Conservation (phyloP, 2,329 filamentous ascomycete genomes). For the Sphaerulina musiva region DNA sequence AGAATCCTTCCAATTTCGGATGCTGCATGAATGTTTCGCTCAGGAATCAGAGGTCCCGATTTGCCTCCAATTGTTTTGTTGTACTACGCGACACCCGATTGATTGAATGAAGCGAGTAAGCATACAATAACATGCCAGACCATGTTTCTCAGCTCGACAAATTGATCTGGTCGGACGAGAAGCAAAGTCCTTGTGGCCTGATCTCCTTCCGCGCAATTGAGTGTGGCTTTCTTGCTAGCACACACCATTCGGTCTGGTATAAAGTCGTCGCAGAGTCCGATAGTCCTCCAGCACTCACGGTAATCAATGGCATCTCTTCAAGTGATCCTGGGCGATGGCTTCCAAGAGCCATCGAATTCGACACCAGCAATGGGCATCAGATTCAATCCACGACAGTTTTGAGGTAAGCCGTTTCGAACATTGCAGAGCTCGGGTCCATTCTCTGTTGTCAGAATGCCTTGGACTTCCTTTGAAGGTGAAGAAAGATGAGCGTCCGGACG, state of each 20-base stretch:
- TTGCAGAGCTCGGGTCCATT: no score
- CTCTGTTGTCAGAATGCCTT: no score
- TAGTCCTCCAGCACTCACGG: background rate
- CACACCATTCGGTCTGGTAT: background rate
- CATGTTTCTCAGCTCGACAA: background rate
- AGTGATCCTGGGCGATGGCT: background rate
- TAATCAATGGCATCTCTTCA: background rate
- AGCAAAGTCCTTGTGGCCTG: background rate
- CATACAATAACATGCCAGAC: background rate
- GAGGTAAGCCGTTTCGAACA: background rate
- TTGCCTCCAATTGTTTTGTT: no score
- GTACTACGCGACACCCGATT: no score
- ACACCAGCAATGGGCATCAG: background rate
- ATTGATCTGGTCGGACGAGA: background rate
- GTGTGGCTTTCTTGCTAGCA: background rate
- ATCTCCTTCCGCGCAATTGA: background rate
- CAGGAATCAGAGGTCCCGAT: no score
- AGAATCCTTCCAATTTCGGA: slow-evolving; percentile 7
- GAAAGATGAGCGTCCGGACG: no score
- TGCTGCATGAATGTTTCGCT: background rate
- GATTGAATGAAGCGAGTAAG: background rate
- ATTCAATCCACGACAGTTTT: background rate
- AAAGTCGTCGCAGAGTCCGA: background rate
- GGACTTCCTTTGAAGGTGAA: no score
- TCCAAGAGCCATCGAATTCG: background rate